These are phyloP conservation scores for Cyclocybe aegerita DNA, from an alignment of 768 basidiomycete species.

Conservation along the genomic window DNA sequence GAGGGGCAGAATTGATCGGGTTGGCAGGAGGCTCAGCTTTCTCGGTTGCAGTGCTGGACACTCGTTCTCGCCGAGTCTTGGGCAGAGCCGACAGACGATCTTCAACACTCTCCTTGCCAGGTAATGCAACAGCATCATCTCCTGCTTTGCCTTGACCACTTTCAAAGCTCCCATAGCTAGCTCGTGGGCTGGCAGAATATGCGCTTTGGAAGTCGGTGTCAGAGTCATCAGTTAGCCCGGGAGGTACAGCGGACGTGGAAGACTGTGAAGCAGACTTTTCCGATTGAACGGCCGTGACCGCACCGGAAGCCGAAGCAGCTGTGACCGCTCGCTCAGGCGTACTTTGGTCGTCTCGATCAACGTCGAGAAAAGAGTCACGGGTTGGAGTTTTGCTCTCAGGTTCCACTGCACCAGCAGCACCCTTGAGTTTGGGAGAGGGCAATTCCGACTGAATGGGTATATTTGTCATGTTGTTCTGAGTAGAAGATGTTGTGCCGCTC, in stretches of 20 bases:
- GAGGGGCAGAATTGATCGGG: conserved; percentile 2
- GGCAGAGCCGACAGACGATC: conserved; percentile 28
- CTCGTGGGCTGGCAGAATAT: conserved; percentile 73
- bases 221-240: conserved; percentile 64
- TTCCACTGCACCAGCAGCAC: conserved; percentile 24
- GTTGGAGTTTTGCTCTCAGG: conserved; percentile 41
- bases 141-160: conserved; percentile 26
- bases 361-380: conserved; percentile 36
- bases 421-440: conserved; percentile 12
- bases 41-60: conserved; percentile 47
- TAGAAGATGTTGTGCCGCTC: conserved; percentile 66
- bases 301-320: too few species aligned
- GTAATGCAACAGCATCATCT: conserved; percentile 11
- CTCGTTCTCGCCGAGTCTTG: conserved; percentile 49
- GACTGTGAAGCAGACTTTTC: conserved; percentile 7
- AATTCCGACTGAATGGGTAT: conserved; percentile 14
- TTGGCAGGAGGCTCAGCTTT: conserved; percentile 30
- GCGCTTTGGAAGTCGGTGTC: conserved; percentile 89
- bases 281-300: conserved; percentile 2
- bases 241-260: conserved; percentile 17
- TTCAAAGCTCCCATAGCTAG: conserved; percentile 57
- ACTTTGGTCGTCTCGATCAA: conserved; percentile 28
- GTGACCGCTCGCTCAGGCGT: conserved; percentile 33
- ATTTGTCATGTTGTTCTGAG: conserved; percentile 37
- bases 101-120: conserved; percentile 23